phyloP scores from a whole-genome alignment of 2,329 filamentous ascomycete species.

The Aspergillus sp. region DNA sequence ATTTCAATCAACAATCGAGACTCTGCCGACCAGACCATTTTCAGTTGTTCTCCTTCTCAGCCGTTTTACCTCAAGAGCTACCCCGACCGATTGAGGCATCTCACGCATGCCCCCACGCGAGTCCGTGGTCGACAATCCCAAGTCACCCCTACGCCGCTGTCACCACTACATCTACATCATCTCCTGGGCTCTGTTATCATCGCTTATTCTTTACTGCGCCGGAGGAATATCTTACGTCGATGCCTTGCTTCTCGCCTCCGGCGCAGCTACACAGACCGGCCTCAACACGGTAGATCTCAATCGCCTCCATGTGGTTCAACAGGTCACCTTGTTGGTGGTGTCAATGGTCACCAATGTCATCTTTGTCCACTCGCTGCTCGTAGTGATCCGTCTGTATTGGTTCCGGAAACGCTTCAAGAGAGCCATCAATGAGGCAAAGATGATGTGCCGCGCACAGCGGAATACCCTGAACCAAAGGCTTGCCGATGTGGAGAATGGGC shows the following conservation, averaged over 20 bases:
- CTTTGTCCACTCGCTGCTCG: slow-evolving; percentile 76
- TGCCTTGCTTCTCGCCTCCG: slow-evolving; percentile 78
- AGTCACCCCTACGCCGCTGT: slow-evolving; percentile 14
- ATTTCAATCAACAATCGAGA: not conserved
- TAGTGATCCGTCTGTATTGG: slow-evolving; percentile 90
- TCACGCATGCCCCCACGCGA: slow-evolving; percentile 13
- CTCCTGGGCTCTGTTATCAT: slow-evolving; percentile 68
- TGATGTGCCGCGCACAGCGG: slow-evolving; percentile 58
- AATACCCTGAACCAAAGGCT: slow-evolving; percentile 34
- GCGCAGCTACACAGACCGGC: slow-evolving; percentile 84
- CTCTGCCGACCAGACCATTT: not conserved
- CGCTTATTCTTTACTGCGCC: slow-evolving; percentile 68
- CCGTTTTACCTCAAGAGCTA: not conserved
- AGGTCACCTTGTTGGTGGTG: slow-evolving; percentile 69
- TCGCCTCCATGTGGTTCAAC: slow-evolving; percentile 66
- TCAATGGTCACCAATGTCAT: slow-evolving; percentile 78
- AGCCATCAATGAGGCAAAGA: slow-evolving; percentile 69
- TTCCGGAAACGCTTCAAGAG: slow-evolving; percentile 91
- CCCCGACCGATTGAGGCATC: not conserved
- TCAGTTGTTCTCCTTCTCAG: not conserved
- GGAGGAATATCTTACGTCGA: slow-evolving; percentile 73
- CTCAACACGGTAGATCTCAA: slow-evolving; percentile 74
- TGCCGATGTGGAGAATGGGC: slow-evolving; percentile 23
- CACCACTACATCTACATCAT: slow-evolving; percentile 71
- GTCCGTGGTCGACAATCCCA: slow-evolving; percentile 12